Conservation (phyloP, 2,329 filamentous ascomycete species). For the Penicillium brasilianum region DNA sequence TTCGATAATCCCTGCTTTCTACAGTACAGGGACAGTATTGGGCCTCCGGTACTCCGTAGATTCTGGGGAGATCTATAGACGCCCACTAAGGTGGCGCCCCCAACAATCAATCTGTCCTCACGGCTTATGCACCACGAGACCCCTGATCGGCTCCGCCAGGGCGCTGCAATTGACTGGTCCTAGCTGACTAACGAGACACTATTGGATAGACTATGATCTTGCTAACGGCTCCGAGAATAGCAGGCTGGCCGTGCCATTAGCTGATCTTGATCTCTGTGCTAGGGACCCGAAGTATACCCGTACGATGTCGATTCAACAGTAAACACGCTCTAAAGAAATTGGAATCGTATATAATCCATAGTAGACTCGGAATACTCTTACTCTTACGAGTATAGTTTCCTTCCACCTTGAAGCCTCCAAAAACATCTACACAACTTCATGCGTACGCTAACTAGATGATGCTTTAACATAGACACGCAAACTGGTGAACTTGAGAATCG, state of each 20-base stretch:
- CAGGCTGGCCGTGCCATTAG: no score
- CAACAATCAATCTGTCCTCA: neutral
- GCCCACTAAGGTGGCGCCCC: neutral
- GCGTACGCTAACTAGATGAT: no score
- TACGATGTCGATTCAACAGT: no score
- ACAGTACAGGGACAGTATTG: neutral
- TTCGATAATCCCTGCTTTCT: conserved; percentile 1
- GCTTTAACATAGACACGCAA: no score
- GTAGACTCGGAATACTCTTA: neutral
- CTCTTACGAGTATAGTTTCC: no score
- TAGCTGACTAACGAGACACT: neutral
- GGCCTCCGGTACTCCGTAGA: neutral
- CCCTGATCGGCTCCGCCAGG: neutral
- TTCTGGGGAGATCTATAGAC: no score
- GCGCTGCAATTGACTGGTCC: neutral
- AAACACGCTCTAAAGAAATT: no score
- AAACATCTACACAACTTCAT: no score
- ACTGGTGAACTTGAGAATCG: no score
- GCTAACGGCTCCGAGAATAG: neutral
- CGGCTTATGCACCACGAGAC: neutral
- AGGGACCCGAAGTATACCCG: neutral
- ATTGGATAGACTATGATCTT: neutral
- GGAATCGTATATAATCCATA: no score
- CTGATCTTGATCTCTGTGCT: neutral
- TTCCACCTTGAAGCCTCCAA: no score